Evolutionary conservation across 192 early-diverging fungal genomes (phyloP).

Genomic region (Phlyctochytrium arcticum): DNA sequence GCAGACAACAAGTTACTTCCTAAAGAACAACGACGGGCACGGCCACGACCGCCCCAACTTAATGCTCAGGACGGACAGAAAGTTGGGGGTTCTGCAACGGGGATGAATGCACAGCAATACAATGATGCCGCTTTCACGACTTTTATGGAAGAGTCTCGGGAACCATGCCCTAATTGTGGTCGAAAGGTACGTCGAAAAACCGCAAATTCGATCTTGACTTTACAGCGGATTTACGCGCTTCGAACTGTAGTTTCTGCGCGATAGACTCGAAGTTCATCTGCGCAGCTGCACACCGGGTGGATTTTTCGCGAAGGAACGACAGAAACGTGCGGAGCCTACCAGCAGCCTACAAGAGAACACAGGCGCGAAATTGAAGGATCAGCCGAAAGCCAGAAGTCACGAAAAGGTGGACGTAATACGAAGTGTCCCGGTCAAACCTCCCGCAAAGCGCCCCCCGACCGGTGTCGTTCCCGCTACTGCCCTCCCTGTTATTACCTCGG

Average conservation of each 20-base stretch:
- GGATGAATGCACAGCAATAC: conserved; percentile 4
- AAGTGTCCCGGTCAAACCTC: not conserved
- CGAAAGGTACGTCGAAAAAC: not conserved
- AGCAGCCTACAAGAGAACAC: not conserved
- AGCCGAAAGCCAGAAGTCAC: not conserved
- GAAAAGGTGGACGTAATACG: not conserved
- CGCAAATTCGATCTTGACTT: not conserved
- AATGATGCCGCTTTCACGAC: conserved; percentile 23
- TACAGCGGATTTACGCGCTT: not conserved
- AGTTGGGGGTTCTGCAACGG: not conserved
- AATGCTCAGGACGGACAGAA: conserved; percentile 4
- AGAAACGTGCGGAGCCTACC: not conserved
- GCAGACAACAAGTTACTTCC: conserved; percentile 8
- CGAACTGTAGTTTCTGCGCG: conserved; percentile 13
- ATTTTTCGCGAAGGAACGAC: conserved; percentile 22
- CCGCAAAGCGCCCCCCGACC: no score
- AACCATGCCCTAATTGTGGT: conserved; percentile 24
- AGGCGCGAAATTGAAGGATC: not conserved
- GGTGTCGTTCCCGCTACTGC: no score
- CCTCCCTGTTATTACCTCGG: no score
- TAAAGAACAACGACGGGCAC: conserved; percentile 17
- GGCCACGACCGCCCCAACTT: conserved; percentile 11
- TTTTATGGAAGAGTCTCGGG: conserved; percentile 26
- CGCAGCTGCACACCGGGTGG: conserved; percentile 24
- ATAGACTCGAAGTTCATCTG: conserved; percentile 24